Percentiles rank a stretch among this genome's conserved stretches.
Evolutionary conservation across 345 rosid species (phyloP).

Genomic region (Citrus maxima): DNA sequence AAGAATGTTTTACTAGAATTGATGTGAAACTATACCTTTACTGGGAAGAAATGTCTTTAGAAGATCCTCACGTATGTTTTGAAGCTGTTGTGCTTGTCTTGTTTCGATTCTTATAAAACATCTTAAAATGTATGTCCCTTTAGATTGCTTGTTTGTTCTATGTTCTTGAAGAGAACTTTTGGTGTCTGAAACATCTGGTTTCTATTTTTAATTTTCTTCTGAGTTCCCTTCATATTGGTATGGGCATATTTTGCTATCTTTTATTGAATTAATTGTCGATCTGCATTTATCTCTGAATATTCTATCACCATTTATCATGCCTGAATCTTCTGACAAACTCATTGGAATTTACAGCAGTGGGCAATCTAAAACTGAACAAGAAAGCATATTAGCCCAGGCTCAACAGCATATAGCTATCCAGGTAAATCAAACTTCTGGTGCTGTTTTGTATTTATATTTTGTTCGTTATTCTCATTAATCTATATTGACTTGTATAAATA

Average conservation of each 20-base stretch:
- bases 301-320: neutral
- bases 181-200: neutral
- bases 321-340: slow-evolving; percentile 1
- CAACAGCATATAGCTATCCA: slow-evolving; percentile 34
- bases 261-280: neutral
- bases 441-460: neutral
- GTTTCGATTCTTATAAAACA: neutral
- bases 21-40: neutral
- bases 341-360: slow-evolving; percentile 14
- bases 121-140: neutral
- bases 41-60: neutral
- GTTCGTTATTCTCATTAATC: neutral
- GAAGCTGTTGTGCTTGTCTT: neutral
- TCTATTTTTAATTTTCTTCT: neutral
- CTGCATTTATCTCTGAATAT: neutral
- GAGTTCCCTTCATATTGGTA: neutral
- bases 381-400: slow-evolving; percentile 25
- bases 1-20: neutral
- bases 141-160: neutral
- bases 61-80: neutral
- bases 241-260: neutral
- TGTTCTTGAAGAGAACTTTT: neutral
- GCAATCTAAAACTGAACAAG: slow-evolving; percentile 27
- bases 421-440: slow-evolving; percentile 5
- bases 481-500: neutral